Evolutionary conservation across 1,139 yeast genomes (phyloP), one percentile per base, ranked within the genome.

Genomic region (Candida sp.): DNA sequence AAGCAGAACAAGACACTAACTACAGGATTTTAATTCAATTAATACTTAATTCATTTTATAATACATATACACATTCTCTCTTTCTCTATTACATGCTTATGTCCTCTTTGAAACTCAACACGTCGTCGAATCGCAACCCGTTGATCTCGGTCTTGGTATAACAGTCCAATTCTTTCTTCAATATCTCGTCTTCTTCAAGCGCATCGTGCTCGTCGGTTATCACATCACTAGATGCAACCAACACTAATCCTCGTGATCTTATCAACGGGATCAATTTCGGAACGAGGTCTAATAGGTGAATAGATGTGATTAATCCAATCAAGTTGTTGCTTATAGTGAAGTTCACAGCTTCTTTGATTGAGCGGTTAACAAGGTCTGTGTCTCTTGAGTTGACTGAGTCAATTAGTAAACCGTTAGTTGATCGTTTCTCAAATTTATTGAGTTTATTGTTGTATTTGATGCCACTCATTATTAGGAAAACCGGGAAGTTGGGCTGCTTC

Each of bases 401-500:
- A 47, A 75, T 60, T 25, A 72, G 58, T 38, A 77, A 62, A 3
- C 81, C 81, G 58, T 77, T 77, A 3, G 81, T 72, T 2, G 80
- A 70, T 52, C 78, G 63, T 4, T 73, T 68, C 56, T 76, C 81
- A 54, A 77, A 77, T 7, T 42, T 61, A 32, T 59, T 55, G 38
- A 61, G 54, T 2, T 58, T 43, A 51, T 56, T 58, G 55, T 74
- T 71, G 64, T 68, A 82, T 33, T 75, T 74, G 35, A 86, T 74
- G 8, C 91, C 90, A 61, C 84, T 87, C 83, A 93, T 84, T 48
- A 86, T 83, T 69, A 90, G 88, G 59, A 94, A 87, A 1, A 94
- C 98, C 0, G 99, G 98, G 70, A 89, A 94, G 68, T 93, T 94
- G 4, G 99, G 99, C 70, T 94, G 99, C 68, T 94, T 94, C 99